A percentile compares a stretch with the other conserved stretches of the same genome.
phyloP scores from a whole-genome alignment of 2,329 filamentous ascomycete genomes.

The Zymoseptoria brevis region DNA sequence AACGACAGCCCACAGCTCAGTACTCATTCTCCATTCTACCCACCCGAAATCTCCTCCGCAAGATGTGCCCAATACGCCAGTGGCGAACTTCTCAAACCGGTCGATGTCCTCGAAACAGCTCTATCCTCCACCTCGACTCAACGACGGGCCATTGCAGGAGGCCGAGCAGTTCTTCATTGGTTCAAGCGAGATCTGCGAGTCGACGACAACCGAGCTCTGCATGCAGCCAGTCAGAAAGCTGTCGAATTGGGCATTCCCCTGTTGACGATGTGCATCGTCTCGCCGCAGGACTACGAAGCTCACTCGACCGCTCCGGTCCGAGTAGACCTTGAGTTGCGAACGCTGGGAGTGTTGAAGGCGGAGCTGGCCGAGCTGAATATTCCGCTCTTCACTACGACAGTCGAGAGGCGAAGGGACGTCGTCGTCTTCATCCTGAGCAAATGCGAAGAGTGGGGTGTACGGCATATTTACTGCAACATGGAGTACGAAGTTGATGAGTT shows the following conservation, averaged over 20 bases:
- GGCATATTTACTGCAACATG: conserved; percentile 71
- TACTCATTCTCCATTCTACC: conserved; percentile 61
- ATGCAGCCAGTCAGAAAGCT: conserved; percentile 58
- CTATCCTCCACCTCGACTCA: conserved; percentile 52
- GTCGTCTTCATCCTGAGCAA: conserved; percentile 56
- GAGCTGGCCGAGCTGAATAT: conserved; percentile 66
- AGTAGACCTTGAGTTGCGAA: conserved; percentile 74
- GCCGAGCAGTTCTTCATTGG: conserved; percentile 72
- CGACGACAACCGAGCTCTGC: conserved; percentile 64
- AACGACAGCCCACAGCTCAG: conserved; percentile 33
- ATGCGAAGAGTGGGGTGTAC: conserved; percentile 63
- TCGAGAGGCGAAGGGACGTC: conserved; percentile 57
- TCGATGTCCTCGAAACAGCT: conserved; percentile 57
- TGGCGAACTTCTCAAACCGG: conserved; percentile 62
- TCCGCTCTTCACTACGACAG: conserved; percentile 66
- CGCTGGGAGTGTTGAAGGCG: conserved; percentile 54
- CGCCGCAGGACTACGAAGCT: conserved; percentile 76
- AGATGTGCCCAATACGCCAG: conserved; percentile 66
- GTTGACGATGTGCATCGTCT: conserved; percentile 69
- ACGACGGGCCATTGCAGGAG: conserved; percentile 46
- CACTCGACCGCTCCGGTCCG: conserved; percentile 65
- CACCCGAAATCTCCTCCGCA: conserved; percentile 74
- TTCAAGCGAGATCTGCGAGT: conserved; percentile 76
- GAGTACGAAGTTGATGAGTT: conserved; percentile 92
- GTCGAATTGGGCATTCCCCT: conserved; percentile 61